Percentiles rank a stretch among this genome's conserved stretches.
Conservation (phyloP, 192 early-diverging fungal genomes). For the Podila horticola region DNA sequence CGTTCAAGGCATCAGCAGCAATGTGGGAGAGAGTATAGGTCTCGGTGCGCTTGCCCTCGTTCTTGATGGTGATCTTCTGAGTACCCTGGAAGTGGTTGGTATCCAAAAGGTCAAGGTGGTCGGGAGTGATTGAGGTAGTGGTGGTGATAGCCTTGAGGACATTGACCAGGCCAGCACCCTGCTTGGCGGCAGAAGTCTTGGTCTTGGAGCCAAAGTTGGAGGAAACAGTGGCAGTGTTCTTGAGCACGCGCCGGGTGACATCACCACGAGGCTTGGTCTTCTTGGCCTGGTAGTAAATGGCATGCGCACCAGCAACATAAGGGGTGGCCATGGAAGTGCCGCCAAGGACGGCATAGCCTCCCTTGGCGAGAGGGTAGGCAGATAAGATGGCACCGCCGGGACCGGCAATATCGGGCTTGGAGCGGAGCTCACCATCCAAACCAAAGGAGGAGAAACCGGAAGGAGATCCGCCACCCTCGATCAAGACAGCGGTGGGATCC, state of each 20-base stretch:
- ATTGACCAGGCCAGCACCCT: constrained; percentile 50
- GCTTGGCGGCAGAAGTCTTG: constrained; percentile 39
- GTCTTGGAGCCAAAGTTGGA: constrained; percentile 11
- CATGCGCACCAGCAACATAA: constrained; percentile 51
- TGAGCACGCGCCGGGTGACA: constrained; percentile 28
- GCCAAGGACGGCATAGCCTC: constrained; percentile 26
- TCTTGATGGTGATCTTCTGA: constrained; percentile 52
- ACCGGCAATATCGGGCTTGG: constrained; percentile 54
- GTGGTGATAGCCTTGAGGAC: constrained; percentile 29
- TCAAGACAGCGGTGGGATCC: background rate
- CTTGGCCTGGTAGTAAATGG: constrained; percentile 42
- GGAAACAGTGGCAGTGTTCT: constrained; percentile 34
- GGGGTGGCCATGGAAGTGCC: constrained; percentile 62
- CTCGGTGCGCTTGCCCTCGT: constrained; percentile 38
- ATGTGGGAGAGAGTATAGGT: constrained; percentile 46
- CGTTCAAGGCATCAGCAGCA: constrained; percentile 40
- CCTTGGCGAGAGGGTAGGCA: constrained; percentile 27
- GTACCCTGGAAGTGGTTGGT: constrained; percentile 26
- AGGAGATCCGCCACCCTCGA: constrained; percentile 47
- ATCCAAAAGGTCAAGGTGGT: constrained; percentile 38
- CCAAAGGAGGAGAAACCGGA: constrained; percentile 70
- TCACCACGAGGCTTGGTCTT: constrained; percentile 23
- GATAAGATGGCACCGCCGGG: constrained; percentile 57
- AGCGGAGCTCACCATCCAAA: constrained; percentile 10
- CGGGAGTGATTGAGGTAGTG: constrained; percentile 25